Conservation (phyloP, 2,329 filamentous ascomycete genomes). For the Penicillium sp. region DNA sequence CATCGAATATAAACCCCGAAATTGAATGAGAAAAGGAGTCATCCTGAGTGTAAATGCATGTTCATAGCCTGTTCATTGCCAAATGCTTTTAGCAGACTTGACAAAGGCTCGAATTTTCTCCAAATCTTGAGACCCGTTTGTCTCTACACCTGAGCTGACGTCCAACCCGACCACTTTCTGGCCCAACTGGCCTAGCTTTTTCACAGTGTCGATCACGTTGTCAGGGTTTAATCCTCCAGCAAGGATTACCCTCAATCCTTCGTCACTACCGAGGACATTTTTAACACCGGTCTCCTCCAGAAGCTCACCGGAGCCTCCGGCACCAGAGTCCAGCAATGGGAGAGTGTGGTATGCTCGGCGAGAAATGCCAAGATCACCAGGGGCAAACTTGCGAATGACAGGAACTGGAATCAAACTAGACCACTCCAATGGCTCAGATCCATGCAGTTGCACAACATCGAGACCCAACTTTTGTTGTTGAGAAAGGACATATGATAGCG, state of each 20-base stretch:
- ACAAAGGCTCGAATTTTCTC: conserved; percentile 81
- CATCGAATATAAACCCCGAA: not conserved
- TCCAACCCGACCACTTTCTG: conserved; percentile 77
- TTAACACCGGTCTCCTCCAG: conserved; percentile 71
- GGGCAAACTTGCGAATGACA: conserved; percentile 81
- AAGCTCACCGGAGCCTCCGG: conserved; percentile 75
- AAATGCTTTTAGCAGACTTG: conserved; percentile 63
- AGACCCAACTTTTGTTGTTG: conserved; percentile 73
- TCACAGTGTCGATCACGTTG: conserved; percentile 70
- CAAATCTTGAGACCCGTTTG: conserved; percentile 73
- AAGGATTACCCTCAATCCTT: conserved; percentile 70
- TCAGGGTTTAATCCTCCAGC: conserved; percentile 80
- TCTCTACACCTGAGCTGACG: conserved; percentile 91
- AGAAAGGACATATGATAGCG: conserved; percentile 75
- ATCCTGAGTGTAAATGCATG: conserved; percentile 1
- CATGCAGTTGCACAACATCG: conserved; percentile 91
- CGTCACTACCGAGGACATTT: conserved; percentile 63
- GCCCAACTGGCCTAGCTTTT: conserved; percentile 58
- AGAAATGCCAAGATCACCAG: conserved; percentile 68
- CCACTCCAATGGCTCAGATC: conserved; percentile 90
- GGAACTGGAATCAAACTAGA: conserved; percentile 84
- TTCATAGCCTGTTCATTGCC: conserved; percentile 17
- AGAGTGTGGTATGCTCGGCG: conserved; percentile 77
- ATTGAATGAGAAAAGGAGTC: not conserved
- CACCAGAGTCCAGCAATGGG: conserved; percentile 81